Percentiles rank a stretch among this genome's conserved stretches.
These are phyloP conservation scores for Tritrichomonas foetus DNA, from an alignment of 208 protist species.

Conservation along the genomic window DNA sequence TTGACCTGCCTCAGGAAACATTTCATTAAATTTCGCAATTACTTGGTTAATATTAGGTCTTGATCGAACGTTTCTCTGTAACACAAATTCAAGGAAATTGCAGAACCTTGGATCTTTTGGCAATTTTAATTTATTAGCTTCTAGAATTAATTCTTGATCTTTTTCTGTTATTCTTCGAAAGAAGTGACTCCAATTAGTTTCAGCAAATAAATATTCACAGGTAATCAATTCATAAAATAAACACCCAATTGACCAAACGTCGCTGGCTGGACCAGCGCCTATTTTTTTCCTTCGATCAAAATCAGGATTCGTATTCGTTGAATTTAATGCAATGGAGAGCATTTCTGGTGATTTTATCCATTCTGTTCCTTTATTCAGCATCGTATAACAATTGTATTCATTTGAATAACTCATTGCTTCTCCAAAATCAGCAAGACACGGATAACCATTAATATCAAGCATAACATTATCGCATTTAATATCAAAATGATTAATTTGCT, in stretches of 20 bases:
- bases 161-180: neutral
- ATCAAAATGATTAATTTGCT: constrained; percentile 26
- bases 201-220: constrained; percentile 47
- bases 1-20: constrained; percentile 24
- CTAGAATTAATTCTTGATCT: neutral
- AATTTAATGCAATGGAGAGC: neutral
- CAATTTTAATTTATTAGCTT: neutral
- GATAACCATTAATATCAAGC: neutral
- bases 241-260: constrained; percentile 52
- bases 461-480: constrained; percentile 39
- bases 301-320: neutral
- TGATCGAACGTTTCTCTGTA: neutral
- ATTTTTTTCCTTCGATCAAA: constrained; percentile 34
- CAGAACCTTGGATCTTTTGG: neutral
- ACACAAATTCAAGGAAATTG: neutral
- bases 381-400: neutral
- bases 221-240: constrained; percentile 49
- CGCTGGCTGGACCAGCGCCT: constrained; percentile 20
- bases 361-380: constrained; percentile 21
- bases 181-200: constrained; percentile 19
- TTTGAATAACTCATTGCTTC: constrained; percentile 16
- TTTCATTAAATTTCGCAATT: constrained; percentile 19
- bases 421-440: neutral
- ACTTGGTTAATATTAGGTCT: neutral
- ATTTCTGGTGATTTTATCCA: constrained; percentile 38